A percentile compares a stretch with the other conserved stretches of the same genome.
These are phyloP conservation scores for Cyamopsis tetragonoloba DNA, from an alignment of 306 rosid species.

Conservation along the genomic window DNA sequence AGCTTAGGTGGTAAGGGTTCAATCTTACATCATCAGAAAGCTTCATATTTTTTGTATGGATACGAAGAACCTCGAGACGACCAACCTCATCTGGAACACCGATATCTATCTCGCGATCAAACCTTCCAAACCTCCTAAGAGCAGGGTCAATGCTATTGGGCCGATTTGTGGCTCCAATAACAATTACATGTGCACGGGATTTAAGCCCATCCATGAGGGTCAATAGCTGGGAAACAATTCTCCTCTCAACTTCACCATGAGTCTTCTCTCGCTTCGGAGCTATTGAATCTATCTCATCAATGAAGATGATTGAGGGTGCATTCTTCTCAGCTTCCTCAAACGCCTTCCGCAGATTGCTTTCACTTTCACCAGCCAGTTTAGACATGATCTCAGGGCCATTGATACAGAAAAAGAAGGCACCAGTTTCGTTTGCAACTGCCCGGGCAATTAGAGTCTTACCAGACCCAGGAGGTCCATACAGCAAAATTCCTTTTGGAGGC, in stretches of 20 bases:
- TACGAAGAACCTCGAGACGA: conserved; percentile 67
- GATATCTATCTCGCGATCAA: conserved; percentile 68
- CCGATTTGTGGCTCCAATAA: conserved; percentile 68
- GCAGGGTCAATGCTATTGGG: conserved; percentile 67
- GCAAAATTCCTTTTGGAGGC: conserved; percentile 68
- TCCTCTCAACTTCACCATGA: conserved; percentile 64
- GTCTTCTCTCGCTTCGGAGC: conserved; percentile 72
- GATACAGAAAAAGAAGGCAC: conserved; percentile 64
- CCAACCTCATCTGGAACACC: conserved; percentile 74
- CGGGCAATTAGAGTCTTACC: conserved; percentile 62
- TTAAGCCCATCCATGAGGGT: conserved; percentile 68
- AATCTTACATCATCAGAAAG: conserved; percentile 64
- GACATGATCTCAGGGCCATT: conserved; percentile 73
- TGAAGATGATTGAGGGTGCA: conserved; percentile 66
- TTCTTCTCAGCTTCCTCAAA: conserved; percentile 75
- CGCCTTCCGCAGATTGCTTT: conserved; percentile 64
- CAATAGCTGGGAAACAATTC: conserved; percentile 67
- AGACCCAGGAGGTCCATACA: conserved; percentile 67
- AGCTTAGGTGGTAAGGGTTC: too few species aligned
- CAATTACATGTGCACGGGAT: conserved; percentile 64
- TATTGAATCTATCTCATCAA: conserved; percentile 65
- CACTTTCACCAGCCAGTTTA: conserved; percentile 68
- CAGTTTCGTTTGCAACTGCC: conserved; percentile 69
- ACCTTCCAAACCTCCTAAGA: conserved; percentile 67
- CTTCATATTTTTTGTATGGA: conserved; percentile 73